These are phyloP conservation scores for Iris macrosiphon DNA, from an alignment of 106 monocot genomes.

Conservation along the genomic window DNA sequence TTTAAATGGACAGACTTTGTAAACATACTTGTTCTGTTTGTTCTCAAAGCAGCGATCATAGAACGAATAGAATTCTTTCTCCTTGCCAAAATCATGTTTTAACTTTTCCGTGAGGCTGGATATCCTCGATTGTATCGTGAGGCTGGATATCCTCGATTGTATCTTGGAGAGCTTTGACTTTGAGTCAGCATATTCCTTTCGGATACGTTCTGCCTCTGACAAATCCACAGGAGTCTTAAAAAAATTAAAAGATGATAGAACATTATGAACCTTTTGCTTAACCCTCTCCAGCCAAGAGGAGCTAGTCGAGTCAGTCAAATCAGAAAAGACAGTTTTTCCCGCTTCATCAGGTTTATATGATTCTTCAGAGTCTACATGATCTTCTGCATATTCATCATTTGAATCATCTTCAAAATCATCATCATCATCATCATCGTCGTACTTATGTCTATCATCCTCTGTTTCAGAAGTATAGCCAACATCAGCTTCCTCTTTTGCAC, in stretches of 20 bases:
- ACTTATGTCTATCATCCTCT: slow-evolving; percentile 46
- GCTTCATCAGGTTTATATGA: slow-evolving; percentile 16
- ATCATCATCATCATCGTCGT: no score
- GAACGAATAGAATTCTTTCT: slow-evolving; percentile 92
- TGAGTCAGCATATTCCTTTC: slow-evolving; percentile 84
- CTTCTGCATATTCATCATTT: no score
- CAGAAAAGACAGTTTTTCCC: slow-evolving; percentile 33
- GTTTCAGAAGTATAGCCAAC: slow-evolving; percentile 52
- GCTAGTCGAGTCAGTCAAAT: slow-evolving; percentile 31
- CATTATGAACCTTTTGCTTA: slow-evolving; percentile 59
- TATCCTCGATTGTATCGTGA: slow-evolving; percentile 79
- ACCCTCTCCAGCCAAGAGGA: slow-evolving; percentile 74
- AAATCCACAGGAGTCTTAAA: slow-evolving; percentile 85
- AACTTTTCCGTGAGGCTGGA: slow-evolving; percentile 67
- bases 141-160: slow-evolving; percentile 72
- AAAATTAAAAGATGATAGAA: slow-evolving; percentile 72
- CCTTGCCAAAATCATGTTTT: slow-evolving; percentile 86
- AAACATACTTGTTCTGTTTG: slow-evolving; percentile 87
- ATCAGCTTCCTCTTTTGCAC: slow-evolving; percentile 32
- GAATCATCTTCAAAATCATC: no score
- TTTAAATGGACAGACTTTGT: slow-evolving; percentile 98
- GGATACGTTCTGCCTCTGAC: slow-evolving; percentile 80
- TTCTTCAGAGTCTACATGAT: slow-evolving; percentile 27
- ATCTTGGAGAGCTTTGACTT: slow-evolving; percentile 88
- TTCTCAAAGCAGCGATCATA: slow-evolving; percentile 85